Evolutionary conservation across 148 eudicot genomes (phyloP).

Genomic region (Fagopyrum tataricum): DNA sequence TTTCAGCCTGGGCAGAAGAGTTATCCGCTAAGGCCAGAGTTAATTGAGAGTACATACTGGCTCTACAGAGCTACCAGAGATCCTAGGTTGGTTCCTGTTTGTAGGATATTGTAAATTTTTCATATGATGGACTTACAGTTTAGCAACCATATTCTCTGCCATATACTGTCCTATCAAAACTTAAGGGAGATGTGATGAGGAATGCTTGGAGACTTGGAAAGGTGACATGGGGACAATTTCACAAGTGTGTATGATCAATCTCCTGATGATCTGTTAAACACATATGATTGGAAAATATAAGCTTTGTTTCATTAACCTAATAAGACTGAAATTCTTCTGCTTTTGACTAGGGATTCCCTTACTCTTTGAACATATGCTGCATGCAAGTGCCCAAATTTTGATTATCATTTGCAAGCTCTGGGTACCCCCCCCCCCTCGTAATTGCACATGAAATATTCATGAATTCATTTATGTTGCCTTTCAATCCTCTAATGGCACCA

Average conservation of each 20-base stretch:
- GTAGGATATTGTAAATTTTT: not conserved
- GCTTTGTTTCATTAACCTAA: not conserved
- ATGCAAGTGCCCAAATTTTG: not conserved
- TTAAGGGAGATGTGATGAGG: not conserved
- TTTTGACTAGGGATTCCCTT: not conserved
- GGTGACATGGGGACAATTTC: not conserved
- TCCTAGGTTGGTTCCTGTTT: slow-evolving; percentile 58
- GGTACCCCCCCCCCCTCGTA: not conserved
- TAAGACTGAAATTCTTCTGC: not conserved
- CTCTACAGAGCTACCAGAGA: slow-evolving; percentile 97
- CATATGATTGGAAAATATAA: not conserved
- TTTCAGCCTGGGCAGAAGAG: slow-evolving; percentile 95
- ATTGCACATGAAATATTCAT: not conserved
- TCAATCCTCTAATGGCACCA: not conserved
- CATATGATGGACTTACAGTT: not conserved
- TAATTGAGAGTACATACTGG: slow-evolving; percentile 98
- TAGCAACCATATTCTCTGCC: not conserved
- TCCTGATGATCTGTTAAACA: not conserved
- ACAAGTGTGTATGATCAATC: slow-evolving; percentile 1
- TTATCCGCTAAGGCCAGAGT: slow-evolving; percentile 95
- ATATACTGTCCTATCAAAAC: not conserved
- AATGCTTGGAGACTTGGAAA: not conserved
- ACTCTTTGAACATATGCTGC: slow-evolving; percentile 3
- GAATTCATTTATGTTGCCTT: not conserved
- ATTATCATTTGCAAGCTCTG: not conserved